Base-by-base conservation (phyloP, 192 early-diverging fungal genomes). In the Umbelopsis isabellina region DNA sequence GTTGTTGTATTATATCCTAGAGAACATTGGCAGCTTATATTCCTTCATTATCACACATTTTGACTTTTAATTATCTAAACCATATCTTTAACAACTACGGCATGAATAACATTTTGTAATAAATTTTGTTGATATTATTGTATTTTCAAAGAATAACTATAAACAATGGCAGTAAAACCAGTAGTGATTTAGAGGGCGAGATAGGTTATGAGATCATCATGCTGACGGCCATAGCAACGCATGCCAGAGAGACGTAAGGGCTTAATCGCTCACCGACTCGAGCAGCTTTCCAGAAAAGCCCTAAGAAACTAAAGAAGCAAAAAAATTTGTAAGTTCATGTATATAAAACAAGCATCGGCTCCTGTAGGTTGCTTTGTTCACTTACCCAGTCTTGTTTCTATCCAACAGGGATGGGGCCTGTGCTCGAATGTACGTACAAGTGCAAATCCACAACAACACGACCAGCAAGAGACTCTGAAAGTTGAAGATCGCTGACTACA, bases 221-320 rank as follows among this genome's bases (percentile, higher is more conserved):
- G 68, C 85, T 87, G 68, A 94, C 51, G 10, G 89, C 96, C 94
- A 98, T 97, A 41, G 87, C 73, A 18, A 97, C 77, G 72, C 95
- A 98, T 20, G 91, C 92, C 55, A 98, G 73, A 23, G 94, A 92
- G 13, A 99, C 96, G 69, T 97, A 99, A 41, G 97, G 97, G 67
- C 92, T 94, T 47, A 99, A 83, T 20, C 97, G 86, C 77, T 98
- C 97, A 18, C 97, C 95, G 77, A 99, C 93, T 73, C 96, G 85
- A 27, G 96, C 95, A 18, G 88, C 86, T 78, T 99, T 99, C 96
- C 96, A 99, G 72, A 99, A 91, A 52, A 98, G 77, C 18, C 97
- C 96, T 30, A 93, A 74, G 25, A 97, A 68, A 20, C 90, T 89
- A 77, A 30, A 66, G 15, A 33, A 51, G 3, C 25, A 46, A 18